phyloP scores from a whole-genome alignment of 257 asterid species.

The Fraxinus cuspidata region DNA sequence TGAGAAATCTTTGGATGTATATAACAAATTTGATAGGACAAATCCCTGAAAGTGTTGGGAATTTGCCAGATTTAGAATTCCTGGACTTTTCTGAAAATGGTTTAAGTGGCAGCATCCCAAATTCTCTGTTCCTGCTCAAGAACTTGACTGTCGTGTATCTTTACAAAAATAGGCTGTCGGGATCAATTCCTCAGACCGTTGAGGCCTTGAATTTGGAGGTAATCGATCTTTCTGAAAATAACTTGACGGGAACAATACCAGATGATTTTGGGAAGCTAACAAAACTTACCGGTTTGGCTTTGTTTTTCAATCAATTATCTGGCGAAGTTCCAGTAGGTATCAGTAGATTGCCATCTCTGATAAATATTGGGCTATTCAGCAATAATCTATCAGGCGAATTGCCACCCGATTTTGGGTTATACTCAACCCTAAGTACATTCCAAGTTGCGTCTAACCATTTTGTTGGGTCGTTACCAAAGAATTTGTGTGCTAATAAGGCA shows the following conservation, averaged over 20 bases:
- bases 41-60: conserved; percentile 61
- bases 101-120: conserved; percentile 62
- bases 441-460: conserved; percentile 59
- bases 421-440: conserved; percentile 49
- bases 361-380: conserved; percentile 36
- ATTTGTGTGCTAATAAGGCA: conserved; percentile 54
- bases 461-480: conserved; percentile 52
- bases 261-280: conserved; percentile 63
- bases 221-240: conserved; percentile 62
- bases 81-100: conserved; percentile 59
- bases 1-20: conserved; percentile 52
- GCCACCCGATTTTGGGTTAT: conserved; percentile 74
- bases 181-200: conserved; percentile 55
- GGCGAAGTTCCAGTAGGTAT: conserved; percentile 69
- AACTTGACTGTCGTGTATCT: conserved; percentile 43
- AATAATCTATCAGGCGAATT: conserved; percentile 71
- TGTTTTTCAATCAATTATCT: conserved; percentile 57
- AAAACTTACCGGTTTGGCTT: conserved; percentile 51
- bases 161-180: conserved; percentile 52
- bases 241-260: conserved; percentile 63
- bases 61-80: conserved; percentile 53
- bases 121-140: conserved; percentile 52
- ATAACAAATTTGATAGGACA: conserved; percentile 54
- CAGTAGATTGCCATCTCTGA: conserved; percentile 52
- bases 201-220: conserved; percentile 42